Percentiles rank a stretch among this genome's conserved stretches.
phyloP scores from a whole-genome alignment of 768 basidiomycete species.

The Mycena crocata region DNA sequence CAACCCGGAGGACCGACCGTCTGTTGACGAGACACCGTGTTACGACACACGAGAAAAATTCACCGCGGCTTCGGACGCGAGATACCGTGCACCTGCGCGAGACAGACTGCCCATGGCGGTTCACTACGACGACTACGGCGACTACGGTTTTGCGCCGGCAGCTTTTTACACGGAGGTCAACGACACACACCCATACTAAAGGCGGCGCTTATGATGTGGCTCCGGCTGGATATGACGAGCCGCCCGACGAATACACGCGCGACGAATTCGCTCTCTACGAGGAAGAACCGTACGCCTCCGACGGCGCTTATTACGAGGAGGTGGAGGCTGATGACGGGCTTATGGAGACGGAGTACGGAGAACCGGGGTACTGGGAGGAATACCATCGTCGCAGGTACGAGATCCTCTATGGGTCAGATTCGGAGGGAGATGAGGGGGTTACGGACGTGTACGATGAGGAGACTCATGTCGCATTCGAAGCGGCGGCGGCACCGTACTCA shows the following conservation, averaged over 20 bases:
- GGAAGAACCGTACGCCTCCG: background rate
- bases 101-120: background rate
- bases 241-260: no score
- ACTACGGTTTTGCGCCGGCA: background rate
- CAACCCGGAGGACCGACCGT: no score
- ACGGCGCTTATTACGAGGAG: background rate
- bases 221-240: background rate
- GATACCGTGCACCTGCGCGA: background rate
- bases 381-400: no score
- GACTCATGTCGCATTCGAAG: background rate
- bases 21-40: no score
- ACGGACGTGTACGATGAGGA: background rate
- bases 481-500: background rate
- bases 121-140: background rate
- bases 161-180: background rate
- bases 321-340: background rate
- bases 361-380: background rate
- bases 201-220: background rate
- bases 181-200: background rate
- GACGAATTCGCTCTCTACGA: background rate
- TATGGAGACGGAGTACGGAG: background rate
- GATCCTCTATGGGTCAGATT: no score
- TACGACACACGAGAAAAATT: no score
- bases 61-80: conserved; percentile 2
- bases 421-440: no score